Evolutionary conservation across 495 filamentous ascomycete species (phyloP).

Genomic region (Penicillium macrosclerotiorum): DNA sequence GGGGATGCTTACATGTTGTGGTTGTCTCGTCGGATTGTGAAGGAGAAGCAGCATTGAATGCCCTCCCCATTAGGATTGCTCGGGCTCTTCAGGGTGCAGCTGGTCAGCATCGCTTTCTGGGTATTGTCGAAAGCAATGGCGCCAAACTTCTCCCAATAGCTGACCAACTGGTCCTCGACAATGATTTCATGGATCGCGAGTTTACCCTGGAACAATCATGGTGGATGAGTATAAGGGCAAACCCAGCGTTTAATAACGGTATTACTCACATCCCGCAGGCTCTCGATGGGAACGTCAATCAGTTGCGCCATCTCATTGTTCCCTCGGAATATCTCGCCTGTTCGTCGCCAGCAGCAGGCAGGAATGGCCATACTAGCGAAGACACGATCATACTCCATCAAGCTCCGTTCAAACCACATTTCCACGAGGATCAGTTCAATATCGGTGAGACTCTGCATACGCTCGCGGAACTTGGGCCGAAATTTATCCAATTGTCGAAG

Average conservation of each 20-base stretch:
- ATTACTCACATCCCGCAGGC: slow-evolving; percentile 77
- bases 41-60: slow-evolving; percentile 94
- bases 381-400: slow-evolving; percentile 97
- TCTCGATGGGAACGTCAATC: slow-evolving; percentile 89
- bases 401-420: slow-evolving; percentile 94
- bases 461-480: slow-evolving; percentile 91
- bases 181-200: slow-evolving; percentile 94
- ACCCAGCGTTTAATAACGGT: neutral
- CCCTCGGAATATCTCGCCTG: slow-evolving; percentile 94
- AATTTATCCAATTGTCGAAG: slow-evolving; percentile 87
- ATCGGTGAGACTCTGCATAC: slow-evolving; percentile 86
- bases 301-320: slow-evolving; percentile 99
- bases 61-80: slow-evolving; percentile 67
- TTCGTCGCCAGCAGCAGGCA: slow-evolving; percentile 95
- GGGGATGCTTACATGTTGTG: slow-evolving; percentile 82
- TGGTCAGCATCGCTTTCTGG: slow-evolving; percentile 97
- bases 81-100: slow-evolving; percentile 87
- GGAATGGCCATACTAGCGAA: slow-evolving; percentile 99
- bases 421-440: slow-evolving; percentile 91
- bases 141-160: slow-evolving; percentile 99
- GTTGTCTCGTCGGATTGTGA: slow-evolving; percentile 89
- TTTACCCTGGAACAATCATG: slow-evolving; percentile 72
- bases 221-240: neutral
- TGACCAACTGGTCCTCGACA: slow-evolving; percentile 87
- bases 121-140: slow-evolving; percentile 95